Base-by-base conservation (phyloP, 2,329 filamentous ascomycete species). In the Cercospora canescens region DNA sequence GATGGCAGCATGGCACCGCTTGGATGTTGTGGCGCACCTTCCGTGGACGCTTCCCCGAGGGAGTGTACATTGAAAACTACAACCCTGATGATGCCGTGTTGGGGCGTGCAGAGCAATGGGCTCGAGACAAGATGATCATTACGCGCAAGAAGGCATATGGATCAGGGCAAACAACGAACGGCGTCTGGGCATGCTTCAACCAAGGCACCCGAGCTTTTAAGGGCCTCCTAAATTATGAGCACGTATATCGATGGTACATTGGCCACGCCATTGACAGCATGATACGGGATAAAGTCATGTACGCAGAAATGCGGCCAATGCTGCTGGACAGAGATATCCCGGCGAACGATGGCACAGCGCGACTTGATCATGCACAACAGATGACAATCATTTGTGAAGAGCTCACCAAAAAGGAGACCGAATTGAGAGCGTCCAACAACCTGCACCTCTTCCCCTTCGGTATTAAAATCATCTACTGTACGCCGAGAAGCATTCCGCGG, bases 401-500 rank as follows among this genome's bases (percentile, higher is more conserved):
- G 58, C 83, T 87, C n/a, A 66, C 79, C 4, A 74, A 73, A 0
- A 89, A 89, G 65, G 73, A 79, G 62, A 64, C 67, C 0, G 70
- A 81, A 60, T 76, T 84, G 39, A 76, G 82, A 65, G 67, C 63
- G 0, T 65, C 80, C 2, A 74, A 75, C 26, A 69, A 75, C 61
- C 64, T 76, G 0, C 62, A 79, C 16, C 81, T 82, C 60, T 89
- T 91, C 70, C 86, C 81, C 0, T 83, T 86, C 18, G 88, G 88
- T 0, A 80, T 91, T 68, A 91, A 91, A 76, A 85, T 91, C 67
- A 89, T 91, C 37, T 91, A 91, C 76, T 91, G 89, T 76, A 89
- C 88, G 1, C 89, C 89, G 0, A 81, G 89, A 6, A 88, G 86
- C 0, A 89, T 91, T 57, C 71, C 78, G 0, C 81, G 78, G 3